Percentiles rank a stretch among this genome's conserved stretches.
Evolutionary conservation across 257 asterid species (phyloP).

Genomic region (Schizonepeta tenuifolia): DNA sequence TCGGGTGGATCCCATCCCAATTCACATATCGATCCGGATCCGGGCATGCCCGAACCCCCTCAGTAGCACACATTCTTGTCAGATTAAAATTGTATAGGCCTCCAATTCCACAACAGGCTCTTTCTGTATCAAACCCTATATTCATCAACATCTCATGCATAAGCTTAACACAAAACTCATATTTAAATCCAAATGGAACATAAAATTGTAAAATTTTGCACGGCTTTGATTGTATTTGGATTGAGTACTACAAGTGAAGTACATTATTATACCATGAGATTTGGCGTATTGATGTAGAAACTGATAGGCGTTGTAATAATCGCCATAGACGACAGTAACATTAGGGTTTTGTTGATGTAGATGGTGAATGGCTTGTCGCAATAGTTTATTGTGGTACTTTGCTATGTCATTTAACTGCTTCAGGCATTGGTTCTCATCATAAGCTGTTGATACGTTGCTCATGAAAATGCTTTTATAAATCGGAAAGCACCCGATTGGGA

Average conservation of each 20-base stretch:
- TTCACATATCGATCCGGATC: conserved; percentile 29
- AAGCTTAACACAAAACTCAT: too few species aligned
- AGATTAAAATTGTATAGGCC: conserved; percentile 34
- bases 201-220: too few species aligned
- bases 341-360: conserved; percentile 30
- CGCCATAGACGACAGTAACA: conserved; percentile 24
- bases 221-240: too few species aligned
- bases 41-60: not conserved
- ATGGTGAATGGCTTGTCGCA: conserved; percentile 18
- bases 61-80: conserved; percentile 24
- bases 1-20: conserved; percentile 38
- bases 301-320: conserved; percentile 34
- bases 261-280: conserved; percentile 7
- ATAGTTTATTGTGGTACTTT: conserved; percentile 22
- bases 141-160: not conserved
- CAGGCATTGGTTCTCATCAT: conserved; percentile 25
- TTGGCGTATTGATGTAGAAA: not conserved
- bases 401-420: conserved; percentile 24
- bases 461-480: conserved; percentile 2
- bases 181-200: too few species aligned
- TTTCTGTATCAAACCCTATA: conserved; percentile 20
- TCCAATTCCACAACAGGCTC: conserved; percentile 35
- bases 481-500: conserved; percentile 36
- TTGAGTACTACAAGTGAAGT: too few species aligned
- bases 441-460: not conserved